These are phyloP conservation scores for Trametes coccinea DNA, from an alignment of 768 basidiomycete genomes.

Conservation along the genomic window DNA sequence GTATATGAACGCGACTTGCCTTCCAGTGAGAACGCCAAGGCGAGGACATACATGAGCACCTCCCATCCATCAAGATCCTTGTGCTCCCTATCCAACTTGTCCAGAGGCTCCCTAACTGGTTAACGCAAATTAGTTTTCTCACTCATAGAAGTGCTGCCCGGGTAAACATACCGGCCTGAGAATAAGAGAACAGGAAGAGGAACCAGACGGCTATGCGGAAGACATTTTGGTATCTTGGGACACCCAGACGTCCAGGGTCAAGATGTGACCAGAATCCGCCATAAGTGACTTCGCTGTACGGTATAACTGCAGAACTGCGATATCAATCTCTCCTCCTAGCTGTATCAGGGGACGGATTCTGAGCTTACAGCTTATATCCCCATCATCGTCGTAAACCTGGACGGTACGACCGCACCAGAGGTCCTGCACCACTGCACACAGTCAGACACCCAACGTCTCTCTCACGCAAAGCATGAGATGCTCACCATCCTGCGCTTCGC, in stretches of 20 bases:
- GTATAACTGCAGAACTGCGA: slow-evolving; percentile 51
- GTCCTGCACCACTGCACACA: slow-evolving; percentile 63
- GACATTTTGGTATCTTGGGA: slow-evolving; percentile 89
- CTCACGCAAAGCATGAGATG: background rate
- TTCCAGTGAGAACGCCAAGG: slow-evolving; percentile 76
- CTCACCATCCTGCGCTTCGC: slow-evolving; percentile 79
- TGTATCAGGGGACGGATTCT: no score
- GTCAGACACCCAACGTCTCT: background rate
- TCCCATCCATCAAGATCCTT: slow-evolving; percentile 78
- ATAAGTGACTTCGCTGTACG: slow-evolving; percentile 57
- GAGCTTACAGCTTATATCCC: slow-evolving; percentile 75
- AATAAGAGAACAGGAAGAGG: slow-evolving; percentile 76
- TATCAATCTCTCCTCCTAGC: no score
- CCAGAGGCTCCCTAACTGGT: slow-evolving; percentile 74
- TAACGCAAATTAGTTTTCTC: background rate
- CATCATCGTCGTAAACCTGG: slow-evolving; percentile 70
- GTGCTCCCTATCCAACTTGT: slow-evolving; percentile 59
- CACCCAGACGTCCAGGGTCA: slow-evolving; percentile 74
- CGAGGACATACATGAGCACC: slow-evolving; percentile 73
- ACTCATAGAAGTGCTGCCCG: background rate
- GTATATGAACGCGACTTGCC: slow-evolving; percentile 41
- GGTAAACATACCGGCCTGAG: slow-evolving; percentile 66
- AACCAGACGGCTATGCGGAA: slow-evolving; percentile 80
- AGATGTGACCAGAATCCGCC: slow-evolving; percentile 68
- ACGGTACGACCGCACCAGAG: slow-evolving; percentile 85